Percentiles rank a stretch among this genome's conserved stretches.
These are phyloP conservation scores for Tritrichomonas foetus DNA, from an alignment of 208 protist species.

Conservation along the genomic window DNA sequence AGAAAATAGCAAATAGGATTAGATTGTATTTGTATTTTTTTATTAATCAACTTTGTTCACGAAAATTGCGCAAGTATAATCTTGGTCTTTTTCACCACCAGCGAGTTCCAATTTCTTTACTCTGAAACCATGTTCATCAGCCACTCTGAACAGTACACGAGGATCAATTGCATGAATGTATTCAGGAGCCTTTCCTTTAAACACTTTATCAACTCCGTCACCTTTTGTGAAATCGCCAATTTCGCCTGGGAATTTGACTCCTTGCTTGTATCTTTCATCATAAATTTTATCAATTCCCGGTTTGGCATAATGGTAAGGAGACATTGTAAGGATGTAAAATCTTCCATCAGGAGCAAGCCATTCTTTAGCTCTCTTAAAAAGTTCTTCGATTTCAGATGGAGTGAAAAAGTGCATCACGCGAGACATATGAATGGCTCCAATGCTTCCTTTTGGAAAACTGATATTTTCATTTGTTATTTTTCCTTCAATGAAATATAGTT, in stretches of 20 bases:
- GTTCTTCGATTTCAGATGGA: not conserved
- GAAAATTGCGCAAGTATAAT: slow-evolving; percentile 5
- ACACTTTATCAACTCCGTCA: not conserved
- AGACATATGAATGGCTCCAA: not conserved
- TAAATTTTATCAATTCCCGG: not conserved
- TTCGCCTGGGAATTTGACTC: not conserved
- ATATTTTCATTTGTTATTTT: not conserved
- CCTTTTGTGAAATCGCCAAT: not conserved
- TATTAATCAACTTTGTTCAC: not conserved
- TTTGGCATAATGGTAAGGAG: not conserved
- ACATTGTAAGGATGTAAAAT: not conserved
- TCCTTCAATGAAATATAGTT: not conserved
- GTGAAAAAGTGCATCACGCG: not conserved
- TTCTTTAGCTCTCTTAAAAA: not conserved
- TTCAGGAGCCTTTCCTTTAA: not conserved
- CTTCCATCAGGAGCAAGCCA: slow-evolving; percentile 1
- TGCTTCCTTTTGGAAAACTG: not conserved
- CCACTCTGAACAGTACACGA: not conserved
- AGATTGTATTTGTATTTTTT: too few species aligned
- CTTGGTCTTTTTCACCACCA: not conserved
- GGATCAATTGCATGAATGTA: not conserved
- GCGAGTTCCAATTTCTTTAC: not conserved
- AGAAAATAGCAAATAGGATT: too few species aligned
- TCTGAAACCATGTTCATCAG: not conserved
- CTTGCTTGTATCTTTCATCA: not conserved